Conservation (phyloP, 2,329 filamentous ascomycete species). For the Fonsecaea nubica region DNA sequence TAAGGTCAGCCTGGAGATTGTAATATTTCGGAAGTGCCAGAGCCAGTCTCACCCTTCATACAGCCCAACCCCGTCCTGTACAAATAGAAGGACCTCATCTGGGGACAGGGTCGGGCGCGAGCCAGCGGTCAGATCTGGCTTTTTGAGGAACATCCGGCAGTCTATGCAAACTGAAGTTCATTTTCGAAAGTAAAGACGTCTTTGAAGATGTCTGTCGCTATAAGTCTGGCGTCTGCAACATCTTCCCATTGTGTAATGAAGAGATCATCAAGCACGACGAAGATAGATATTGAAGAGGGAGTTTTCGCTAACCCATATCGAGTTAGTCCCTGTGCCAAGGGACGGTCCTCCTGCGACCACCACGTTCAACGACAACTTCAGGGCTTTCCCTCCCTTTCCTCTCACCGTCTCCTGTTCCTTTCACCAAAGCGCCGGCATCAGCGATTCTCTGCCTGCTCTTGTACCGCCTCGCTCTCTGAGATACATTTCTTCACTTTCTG, state of each 20-base stretch:
- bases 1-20: slow-evolving; percentile 10
- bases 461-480: slow-evolving; percentile 8
- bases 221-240: slow-evolving; percentile 7
- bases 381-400: not conserved
- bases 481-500: not conserved
- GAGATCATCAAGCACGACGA: not conserved
- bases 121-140: slow-evolving; percentile 93
- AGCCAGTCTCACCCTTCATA: slow-evolving; percentile 82
- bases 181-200: slow-evolving; percentile 16
- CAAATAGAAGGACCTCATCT: slow-evolving; percentile 93
- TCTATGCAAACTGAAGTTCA: slow-evolving; percentile 27
- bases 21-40: not conserved
- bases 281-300: not conserved
- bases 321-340: slow-evolving; percentile 21
- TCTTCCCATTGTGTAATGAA: not conserved
- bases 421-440: not conserved
- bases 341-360: not conserved
- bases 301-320: slow-evolving; percentile 1
- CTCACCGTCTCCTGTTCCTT: slow-evolving; percentile 12
- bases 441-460: not conserved
- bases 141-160: slow-evolving; percentile 84
- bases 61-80: slow-evolving; percentile 94
- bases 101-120: slow-evolving; percentile 89
- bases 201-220: slow-evolving; percentile 1
- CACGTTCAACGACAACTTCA: not conserved